phyloP scores from a whole-genome alignment of 139 green algal genomes.

The Choricystis sp. region DNA sequence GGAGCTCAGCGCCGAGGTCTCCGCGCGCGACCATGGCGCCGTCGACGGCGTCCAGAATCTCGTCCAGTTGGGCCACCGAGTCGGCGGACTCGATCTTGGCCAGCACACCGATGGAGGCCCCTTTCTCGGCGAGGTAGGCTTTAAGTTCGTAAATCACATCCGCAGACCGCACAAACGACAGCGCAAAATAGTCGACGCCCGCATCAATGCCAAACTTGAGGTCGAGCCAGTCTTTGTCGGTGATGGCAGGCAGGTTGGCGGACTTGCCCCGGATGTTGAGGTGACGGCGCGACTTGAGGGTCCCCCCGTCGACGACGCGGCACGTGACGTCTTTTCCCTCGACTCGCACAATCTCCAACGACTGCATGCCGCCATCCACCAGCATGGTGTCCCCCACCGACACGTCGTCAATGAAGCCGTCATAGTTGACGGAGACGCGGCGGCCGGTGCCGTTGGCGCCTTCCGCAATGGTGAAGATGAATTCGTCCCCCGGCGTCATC shows the following conservation, averaged over 20 bases:
- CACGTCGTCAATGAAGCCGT: slow-evolving; percentile 61
- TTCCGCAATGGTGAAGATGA: slow-evolving; percentile 51
- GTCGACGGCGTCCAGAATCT: slow-evolving; percentile 59
- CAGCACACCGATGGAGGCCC: slow-evolving; percentile 33
- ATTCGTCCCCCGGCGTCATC: slow-evolving; percentile 32
- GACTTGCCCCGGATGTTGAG: slow-evolving; percentile 70
- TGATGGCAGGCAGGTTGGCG: slow-evolving; percentile 64
- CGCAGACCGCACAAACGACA: slow-evolving; percentile 55
- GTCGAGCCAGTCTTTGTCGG: slow-evolving; percentile 65
- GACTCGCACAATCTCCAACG: slow-evolving; percentile 36
- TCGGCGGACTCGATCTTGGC: slow-evolving; percentile 68
- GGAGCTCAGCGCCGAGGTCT: slow-evolving; percentile 66
- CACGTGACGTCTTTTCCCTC: slow-evolving; percentile 37
- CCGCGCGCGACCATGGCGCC: slow-evolving; percentile 71
- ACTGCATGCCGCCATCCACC: slow-evolving; percentile 59
- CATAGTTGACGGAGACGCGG: slow-evolving; percentile 62
- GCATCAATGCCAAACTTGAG: slow-evolving; percentile 44
- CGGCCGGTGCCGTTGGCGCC: slow-evolving; percentile 30
- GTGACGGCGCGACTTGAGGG: slow-evolving; percentile 44
- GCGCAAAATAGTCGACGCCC: slow-evolving; percentile 61
- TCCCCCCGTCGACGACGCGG: slow-evolving; percentile 51
- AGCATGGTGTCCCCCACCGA: slow-evolving; percentile 52
- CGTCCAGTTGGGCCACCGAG: slow-evolving; percentile 44
- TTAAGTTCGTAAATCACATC: slow-evolving; percentile 59
- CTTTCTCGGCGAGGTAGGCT: slow-evolving; percentile 32